Base-by-base conservation (phyloP, 768 basidiomycete species). In the Collybia nuda region DNA sequence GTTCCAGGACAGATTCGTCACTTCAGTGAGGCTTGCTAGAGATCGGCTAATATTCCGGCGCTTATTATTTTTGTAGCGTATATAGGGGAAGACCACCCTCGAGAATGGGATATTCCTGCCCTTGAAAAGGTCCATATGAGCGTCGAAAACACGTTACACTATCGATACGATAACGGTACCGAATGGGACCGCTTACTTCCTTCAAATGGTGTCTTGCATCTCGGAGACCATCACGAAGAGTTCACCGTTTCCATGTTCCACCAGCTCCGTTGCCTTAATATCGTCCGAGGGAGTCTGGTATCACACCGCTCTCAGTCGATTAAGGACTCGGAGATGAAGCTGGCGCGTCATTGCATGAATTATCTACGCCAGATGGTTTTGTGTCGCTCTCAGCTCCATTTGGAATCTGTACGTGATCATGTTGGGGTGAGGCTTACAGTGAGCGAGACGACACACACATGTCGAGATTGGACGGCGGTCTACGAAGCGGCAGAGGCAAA, bases 241-340 rank as follows among this genome's bases (percentile, higher is more conserved):
- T 73, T 62, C 53, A 67, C 62, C 6, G 57, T 70, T 37, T 65
- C 66, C 1, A 65, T 73, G 62, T 60, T 71, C 38, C 71, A 73
- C 50, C 67, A 71, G 44, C 62, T 73, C 14, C 62, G 63, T 41
- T 71, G 70, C 45, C 55, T 73, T 7, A 66, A 70, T 47, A 61
- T 68, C 36, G 56, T 73, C 38, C 63, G 69, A 51, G 55, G 32
- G 3, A 14, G 9, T 32, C 12, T 32, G 12, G 32, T 32, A 32
- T 32, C 32, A 4, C 32, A 32, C 32, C 58, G 45, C 64, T 66
- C 50, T 64, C 63, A 48, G 52, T 64, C n/a, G 56, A 60, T n/a
- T 54, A 47, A 18, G 29, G 44, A 39, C 37, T 19, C 50, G 44
- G 38, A 38, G 47, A 37, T 22, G 53, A 49, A 41, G 17, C 54